Evolutionary conservation across 2,329 filamentous ascomycete genomes (phyloP).

Genomic region (Stemphylium lycopersici): DNA sequence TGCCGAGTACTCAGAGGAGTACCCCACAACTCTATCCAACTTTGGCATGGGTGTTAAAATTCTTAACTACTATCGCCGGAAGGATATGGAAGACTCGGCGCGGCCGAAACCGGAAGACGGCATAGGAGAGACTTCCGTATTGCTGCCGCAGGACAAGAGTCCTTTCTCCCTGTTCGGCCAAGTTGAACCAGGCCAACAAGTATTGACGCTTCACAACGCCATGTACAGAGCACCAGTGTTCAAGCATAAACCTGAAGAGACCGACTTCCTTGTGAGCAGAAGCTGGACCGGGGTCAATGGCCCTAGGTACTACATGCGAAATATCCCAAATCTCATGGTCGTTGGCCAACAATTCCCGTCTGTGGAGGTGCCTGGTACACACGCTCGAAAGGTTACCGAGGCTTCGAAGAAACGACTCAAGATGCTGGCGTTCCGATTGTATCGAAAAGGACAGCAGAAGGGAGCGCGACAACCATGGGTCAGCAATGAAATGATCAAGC

Average conservation of each 20-base stretch:
- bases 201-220: constrained; percentile 88
- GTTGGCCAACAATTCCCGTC: constrained; percentile 94
- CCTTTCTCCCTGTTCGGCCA: constrained; percentile 95
- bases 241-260: constrained; percentile 76
- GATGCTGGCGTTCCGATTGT: constrained; percentile 91
- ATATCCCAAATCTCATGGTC: constrained; percentile 87
- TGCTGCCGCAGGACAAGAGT: constrained; percentile 92
- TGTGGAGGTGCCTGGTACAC: constrained; percentile 88
- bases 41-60: constrained; percentile 97
- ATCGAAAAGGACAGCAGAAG: constrained; percentile 73
- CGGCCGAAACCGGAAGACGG: constrained; percentile 72
- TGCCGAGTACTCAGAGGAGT: constrained; percentile 95
- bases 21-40: constrained; percentile 88
- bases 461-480: constrained; percentile 80
- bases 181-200: constrained; percentile 87
- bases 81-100: constrained; percentile 74
- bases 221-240: constrained; percentile 97
- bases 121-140: constrained; percentile 84
- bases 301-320: constrained; percentile 80
- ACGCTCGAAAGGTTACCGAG: constrained; percentile 93
- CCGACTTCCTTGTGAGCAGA: constrained; percentile 86
- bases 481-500: constrained; percentile 65
- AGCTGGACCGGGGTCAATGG: constrained; percentile 81
- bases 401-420: constrained; percentile 96
- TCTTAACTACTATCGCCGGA: constrained; percentile 94